These are phyloP conservation scores for Candida labiduridarum DNA, from an alignment of 1,139 yeast genomes.

Conservation along the genomic window DNA sequence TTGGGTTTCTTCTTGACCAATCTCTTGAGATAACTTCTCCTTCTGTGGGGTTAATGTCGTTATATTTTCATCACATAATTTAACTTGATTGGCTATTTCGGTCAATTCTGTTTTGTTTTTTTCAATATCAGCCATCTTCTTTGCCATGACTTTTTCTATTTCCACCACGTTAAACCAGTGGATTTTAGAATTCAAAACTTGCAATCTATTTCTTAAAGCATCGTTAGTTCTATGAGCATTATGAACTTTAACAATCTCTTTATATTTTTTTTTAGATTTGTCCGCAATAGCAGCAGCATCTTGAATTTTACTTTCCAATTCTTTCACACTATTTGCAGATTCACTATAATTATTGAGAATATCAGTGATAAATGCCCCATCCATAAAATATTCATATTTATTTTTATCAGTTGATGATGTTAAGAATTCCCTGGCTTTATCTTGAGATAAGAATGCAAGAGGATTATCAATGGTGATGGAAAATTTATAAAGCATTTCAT, in stretches of 20 bases:
- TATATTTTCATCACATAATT: slow-evolving; percentile 18
- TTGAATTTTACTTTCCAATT: slow-evolving; percentile 41
- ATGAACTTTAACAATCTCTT: slow-evolving; percentile 37
- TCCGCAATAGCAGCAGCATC: slow-evolving; percentile 28
- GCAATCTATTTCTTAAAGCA: slow-evolving; percentile 44
- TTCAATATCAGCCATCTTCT: slow-evolving; percentile 16
- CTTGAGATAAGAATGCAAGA: slow-evolving; percentile 90
- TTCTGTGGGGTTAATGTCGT: slow-evolving; percentile 15
- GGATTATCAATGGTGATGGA: slow-evolving; percentile 89
- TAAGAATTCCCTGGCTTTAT: slow-evolving; percentile 87
- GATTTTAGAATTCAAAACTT: slow-evolving; percentile 59
- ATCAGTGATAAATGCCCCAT: slow-evolving; percentile 72
- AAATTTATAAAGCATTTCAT: slow-evolving; percentile 67
- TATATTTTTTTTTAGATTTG: slow-evolving; percentile 33
- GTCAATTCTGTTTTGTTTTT: slow-evolving; percentile 26
- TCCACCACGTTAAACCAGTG: slow-evolving; percentile 59
- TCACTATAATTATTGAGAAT: slow-evolving; percentile 53
- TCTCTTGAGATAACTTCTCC: slow-evolving; percentile 19
- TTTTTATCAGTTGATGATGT: slow-evolving; percentile 71
- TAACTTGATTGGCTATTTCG: slow-evolving; percentile 14
- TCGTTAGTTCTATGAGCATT: slow-evolving; percentile 45
- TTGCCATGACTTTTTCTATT: slow-evolving; percentile 30
- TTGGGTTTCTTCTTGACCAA: slow-evolving; percentile 15
- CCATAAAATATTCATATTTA: slow-evolving; percentile 77
- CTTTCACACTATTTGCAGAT: slow-evolving; percentile 40